Percentiles rank a stretch among this genome's conserved stretches.
Evolutionary conservation across 306 rosid species (phyloP).

Genomic region (Gastrolobium bilobum): DNA sequence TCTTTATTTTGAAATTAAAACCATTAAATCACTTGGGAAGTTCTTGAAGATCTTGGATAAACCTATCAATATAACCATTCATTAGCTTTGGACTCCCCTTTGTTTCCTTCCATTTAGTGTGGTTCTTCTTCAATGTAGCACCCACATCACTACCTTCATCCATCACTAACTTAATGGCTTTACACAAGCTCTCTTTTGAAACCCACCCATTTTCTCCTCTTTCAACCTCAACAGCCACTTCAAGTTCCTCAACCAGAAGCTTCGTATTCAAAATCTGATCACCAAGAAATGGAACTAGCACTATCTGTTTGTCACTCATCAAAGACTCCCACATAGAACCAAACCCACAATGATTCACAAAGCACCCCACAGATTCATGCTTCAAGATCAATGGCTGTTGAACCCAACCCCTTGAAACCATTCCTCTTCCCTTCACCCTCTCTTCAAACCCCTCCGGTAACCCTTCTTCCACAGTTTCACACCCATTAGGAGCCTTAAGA

Average conservation of each 20-base stretch:
- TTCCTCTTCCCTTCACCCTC: slow-evolving; percentile 61
- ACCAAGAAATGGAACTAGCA: slow-evolving; percentile 57
- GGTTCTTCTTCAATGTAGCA: slow-evolving; percentile 55
- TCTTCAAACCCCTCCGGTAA: slow-evolving; percentile 68
- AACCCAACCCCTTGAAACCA: slow-evolving; percentile 68
- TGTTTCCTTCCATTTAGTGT: slow-evolving; percentile 49
- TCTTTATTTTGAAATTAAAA: too few species aligned
- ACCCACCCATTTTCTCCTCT: slow-evolving; percentile 58
- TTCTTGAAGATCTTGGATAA: too few species aligned
- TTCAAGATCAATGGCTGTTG: slow-evolving; percentile 66
- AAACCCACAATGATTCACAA: slow-evolving; percentile 80
- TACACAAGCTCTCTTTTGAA: slow-evolving; percentile 60
- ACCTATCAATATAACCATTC: slow-evolving; percentile 43
- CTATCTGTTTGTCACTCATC: slow-evolving; percentile 65
- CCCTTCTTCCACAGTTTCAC: slow-evolving; percentile 57
- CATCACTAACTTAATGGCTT: slow-evolving; percentile 62
- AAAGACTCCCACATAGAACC: slow-evolving; percentile 83
- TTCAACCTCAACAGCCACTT: slow-evolving; percentile 63
- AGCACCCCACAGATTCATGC: slow-evolving; percentile 65
- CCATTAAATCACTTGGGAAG: too few species aligned
- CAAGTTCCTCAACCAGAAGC: slow-evolving; percentile 59
- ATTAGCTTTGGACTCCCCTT: slow-evolving; percentile 42
- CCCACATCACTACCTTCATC: slow-evolving; percentile 59
- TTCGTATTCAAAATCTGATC: slow-evolving; percentile 72
- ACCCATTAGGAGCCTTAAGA: slow-evolving; percentile 60